These are phyloP conservation scores for Populus tomentosa DNA, from an alignment of 441 rosid genomes.

Conservation along the genomic window DNA sequence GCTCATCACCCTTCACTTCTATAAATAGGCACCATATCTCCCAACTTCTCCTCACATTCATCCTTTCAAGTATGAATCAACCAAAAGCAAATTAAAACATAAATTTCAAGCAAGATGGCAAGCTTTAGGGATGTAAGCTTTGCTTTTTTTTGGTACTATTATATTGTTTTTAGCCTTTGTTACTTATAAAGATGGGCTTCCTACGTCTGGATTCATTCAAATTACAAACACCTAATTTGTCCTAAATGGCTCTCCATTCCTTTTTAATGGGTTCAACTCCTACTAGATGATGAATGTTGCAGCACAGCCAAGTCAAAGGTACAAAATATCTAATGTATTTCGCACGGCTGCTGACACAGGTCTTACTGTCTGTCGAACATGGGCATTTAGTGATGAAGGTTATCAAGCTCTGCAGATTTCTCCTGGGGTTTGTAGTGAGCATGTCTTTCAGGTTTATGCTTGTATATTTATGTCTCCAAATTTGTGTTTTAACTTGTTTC, in stretches of 20 bases:
- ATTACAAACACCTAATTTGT: constrained; percentile 32
- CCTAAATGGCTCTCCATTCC: too few species aligned
- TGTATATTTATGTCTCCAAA: too few species aligned
- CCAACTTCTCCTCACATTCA: neutral
- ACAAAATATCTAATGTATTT: constrained; percentile 50
- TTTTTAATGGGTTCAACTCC: constrained; percentile 83
- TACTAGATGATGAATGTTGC: constrained; percentile 81
- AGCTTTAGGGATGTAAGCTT: neutral
- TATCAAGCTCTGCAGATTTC: too few species aligned
- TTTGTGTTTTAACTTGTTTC: too few species aligned
- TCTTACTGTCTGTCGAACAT: constrained; percentile 13
- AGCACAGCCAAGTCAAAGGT: constrained; percentile 53
- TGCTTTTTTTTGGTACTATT: neutral
- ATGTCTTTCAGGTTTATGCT: too few species aligned
- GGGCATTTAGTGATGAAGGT: too few species aligned
- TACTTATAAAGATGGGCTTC: neutral
- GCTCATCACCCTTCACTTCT: neutral
- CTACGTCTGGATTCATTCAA: constrained; percentile 33
- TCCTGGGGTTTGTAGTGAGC: too few species aligned
- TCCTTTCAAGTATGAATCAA: neutral
- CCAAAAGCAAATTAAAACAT: neutral
- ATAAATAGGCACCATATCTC: constrained; percentile 17
- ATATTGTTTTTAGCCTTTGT: constrained; percentile 6
- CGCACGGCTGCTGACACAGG: constrained; percentile 61
- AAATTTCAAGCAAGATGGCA: constrained; percentile 8